These are phyloP conservation scores for Helotiales sp. DNA, from an alignment of 2,329 filamentous ascomycete species.

Conservation along the genomic window DNA sequence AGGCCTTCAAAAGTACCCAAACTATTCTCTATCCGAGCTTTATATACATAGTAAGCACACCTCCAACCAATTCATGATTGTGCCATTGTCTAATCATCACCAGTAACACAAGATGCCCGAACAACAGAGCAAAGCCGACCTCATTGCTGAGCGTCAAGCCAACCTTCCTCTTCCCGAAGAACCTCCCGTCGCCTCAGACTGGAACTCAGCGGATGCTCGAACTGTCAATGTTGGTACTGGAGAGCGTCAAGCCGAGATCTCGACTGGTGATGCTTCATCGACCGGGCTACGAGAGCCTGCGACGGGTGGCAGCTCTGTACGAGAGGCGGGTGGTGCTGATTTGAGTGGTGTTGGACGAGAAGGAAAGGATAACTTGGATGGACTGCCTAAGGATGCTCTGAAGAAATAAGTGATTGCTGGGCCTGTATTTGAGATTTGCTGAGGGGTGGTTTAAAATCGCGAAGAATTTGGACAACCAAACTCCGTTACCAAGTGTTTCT, in stretches of 20 bases:
- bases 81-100: too few relatives aligned
- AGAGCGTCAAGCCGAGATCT: slow-evolving; percentile 50
- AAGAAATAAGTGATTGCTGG: slow-evolving; percentile 3
- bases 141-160: slow-evolving; percentile 66
- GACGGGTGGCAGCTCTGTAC: slow-evolving; percentile 54
- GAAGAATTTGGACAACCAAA: too few relatives aligned
- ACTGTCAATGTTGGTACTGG: slow-evolving; percentile 66
- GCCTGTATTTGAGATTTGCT: not conserved
- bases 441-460: too few relatives aligned
- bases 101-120: slow-evolving; percentile 32
- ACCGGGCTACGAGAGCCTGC: slow-evolving; percentile 59
- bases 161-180: slow-evolving; percentile 80
- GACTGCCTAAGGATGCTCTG: slow-evolving; percentile 54
- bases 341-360: slow-evolving; percentile 64
- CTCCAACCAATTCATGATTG: not conserved
- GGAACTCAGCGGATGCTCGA: slow-evolving; percentile 68
- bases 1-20: too few relatives aligned
- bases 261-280: slow-evolving; percentile 48
- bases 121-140: slow-evolving; percentile 53
- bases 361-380: slow-evolving; percentile 55
- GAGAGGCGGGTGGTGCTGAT: slow-evolving; percentile 49
- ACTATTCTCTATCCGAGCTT: too few relatives aligned
- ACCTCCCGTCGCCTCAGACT: slow-evolving; percentile 75
- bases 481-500: too few relatives aligned
- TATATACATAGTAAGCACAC: not conserved